These are phyloP conservation scores for Rhytidhysteron rufulum DNA, from an alignment of 2,329 filamentous ascomycete genomes.

Conservation along the genomic window DNA sequence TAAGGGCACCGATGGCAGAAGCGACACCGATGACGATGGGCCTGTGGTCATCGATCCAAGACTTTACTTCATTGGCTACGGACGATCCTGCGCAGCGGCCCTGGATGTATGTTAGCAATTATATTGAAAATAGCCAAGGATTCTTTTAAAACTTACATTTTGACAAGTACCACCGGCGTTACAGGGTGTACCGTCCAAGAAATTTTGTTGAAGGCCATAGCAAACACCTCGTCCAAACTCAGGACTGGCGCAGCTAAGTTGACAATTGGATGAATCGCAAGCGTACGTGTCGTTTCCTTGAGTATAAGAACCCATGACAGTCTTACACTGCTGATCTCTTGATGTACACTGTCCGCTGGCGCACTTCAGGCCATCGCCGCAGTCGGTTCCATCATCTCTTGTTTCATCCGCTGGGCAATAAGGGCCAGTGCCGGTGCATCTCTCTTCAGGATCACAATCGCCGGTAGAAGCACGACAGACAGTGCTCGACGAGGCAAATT, in stretches of 20 bases:
- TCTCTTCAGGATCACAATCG: slow-evolving; percentile 79
- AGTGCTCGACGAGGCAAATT: slow-evolving; percentile 62
- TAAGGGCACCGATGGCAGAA: slow-evolving; percentile 65
- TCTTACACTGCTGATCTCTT: slow-evolving; percentile 82
- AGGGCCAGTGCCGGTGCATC: slow-evolving; percentile 68
- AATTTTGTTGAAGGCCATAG: slow-evolving; percentile 80
- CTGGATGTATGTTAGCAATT: slow-evolving; percentile 22
- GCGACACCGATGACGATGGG: slow-evolving; percentile 78
- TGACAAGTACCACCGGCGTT: slow-evolving; percentile 72
- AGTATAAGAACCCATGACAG: slow-evolving; percentile 72
- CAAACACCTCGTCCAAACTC: slow-evolving; percentile 64
- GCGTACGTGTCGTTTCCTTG: slow-evolving; percentile 73
- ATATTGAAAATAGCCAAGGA: neutral
- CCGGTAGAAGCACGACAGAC: slow-evolving; percentile 80
- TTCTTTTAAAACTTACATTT: slow-evolving; percentile 56
- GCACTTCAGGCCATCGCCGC: slow-evolving; percentile 70
- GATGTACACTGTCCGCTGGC: slow-evolving; percentile 94
- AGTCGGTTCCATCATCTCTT: slow-evolving; percentile 65
- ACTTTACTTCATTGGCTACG: slow-evolving; percentile 64
- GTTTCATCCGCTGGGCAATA: slow-evolving; percentile 71
- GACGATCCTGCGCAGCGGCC: slow-evolving; percentile 72
- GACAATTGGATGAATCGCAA: slow-evolving; percentile 70
- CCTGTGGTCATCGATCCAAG: slow-evolving; percentile 75
- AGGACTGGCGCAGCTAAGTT: slow-evolving; percentile 70
- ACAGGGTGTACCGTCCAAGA: slow-evolving; percentile 86